Percentiles rank a stretch among this genome's conserved stretches.
phyloP scores from a whole-genome alignment of 148 eudicot species.

The Rhododendron vialii region DNA sequence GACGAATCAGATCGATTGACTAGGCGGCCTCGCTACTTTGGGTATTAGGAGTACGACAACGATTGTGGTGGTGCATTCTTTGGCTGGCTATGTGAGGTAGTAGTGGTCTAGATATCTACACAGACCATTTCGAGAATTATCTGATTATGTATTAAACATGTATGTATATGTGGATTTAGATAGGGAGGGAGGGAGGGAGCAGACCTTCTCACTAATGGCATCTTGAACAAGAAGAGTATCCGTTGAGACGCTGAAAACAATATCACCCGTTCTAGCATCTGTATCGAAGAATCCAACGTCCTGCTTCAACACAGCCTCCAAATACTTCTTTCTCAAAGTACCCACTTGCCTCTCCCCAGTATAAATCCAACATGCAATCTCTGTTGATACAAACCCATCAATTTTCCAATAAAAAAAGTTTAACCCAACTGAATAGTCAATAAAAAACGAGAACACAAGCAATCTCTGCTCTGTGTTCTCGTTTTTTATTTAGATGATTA shows the following conservation, averaged over 20 bases:
- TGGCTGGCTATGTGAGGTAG: too few relatives aligned
- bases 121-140: too few relatives aligned
- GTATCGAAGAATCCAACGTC: slow-evolving; percentile 85
- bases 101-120: too few relatives aligned
- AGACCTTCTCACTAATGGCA: slow-evolving; percentile 97
- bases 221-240: slow-evolving; percentile 99
- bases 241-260: slow-evolving; percentile 86
- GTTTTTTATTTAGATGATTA: too few relatives aligned
- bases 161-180: too few relatives aligned
- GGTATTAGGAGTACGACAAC: too few relatives aligned
- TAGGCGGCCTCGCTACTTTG: too few relatives aligned
- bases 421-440: background rate
- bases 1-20: too few relatives aligned
- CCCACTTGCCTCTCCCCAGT: slow-evolving; percentile 96
- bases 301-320: slow-evolving; percentile 42
- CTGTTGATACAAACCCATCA: slow-evolving; percentile 24
- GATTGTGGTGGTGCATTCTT: too few relatives aligned
- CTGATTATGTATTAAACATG: too few relatives aligned
- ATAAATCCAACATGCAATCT: slow-evolving; percentile 98
- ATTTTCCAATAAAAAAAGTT: background rate
- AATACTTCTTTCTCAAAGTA: slow-evolving; percentile 77
- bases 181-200: background rate
- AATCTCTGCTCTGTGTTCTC: too few relatives aligned
- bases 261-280: slow-evolving; percentile 95
- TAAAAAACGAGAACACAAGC: too few relatives aligned